Conservation (phyloP, 2,329 filamentous ascomycete genomes). For the Triangularia setosa region DNA sequence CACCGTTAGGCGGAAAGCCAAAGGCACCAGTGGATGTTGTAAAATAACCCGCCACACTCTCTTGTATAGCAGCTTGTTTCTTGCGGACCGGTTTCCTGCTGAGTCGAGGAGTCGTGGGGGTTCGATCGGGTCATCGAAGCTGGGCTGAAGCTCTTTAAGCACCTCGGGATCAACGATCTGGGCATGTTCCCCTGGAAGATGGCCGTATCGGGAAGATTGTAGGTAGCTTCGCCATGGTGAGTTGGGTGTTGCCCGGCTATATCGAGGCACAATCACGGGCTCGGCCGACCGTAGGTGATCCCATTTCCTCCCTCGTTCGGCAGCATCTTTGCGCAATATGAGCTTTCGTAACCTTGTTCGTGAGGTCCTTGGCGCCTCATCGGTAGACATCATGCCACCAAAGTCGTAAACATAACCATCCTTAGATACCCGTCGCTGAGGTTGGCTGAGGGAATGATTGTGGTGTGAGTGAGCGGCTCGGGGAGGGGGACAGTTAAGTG, state of each 20-base stretch:
- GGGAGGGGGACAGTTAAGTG: constrained; percentile 37
- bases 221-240: constrained; percentile 52
- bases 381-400: constrained; percentile 33
- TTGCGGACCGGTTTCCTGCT: constrained; percentile 14
- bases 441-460: constrained; percentile 39
- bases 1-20: constrained; percentile 77
- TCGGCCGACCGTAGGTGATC: constrained; percentile 57
- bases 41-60: constrained; percentile 66
- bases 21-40: constrained; percentile 78
- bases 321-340: constrained; percentile 43
- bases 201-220: constrained; percentile 50
- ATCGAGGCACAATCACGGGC: constrained; percentile 54
- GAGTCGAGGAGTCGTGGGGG: constrained; percentile 30
- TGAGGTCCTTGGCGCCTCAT: constrained; percentile 19
- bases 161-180: constrained; percentile 45
- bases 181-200: constrained; percentile 43
- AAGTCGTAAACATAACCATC: constrained; percentile 47
- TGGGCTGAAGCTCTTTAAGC: constrained; percentile 43
- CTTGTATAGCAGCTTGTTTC: constrained; percentile 50
- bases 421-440: constrained; percentile 41
- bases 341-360: constrained; percentile 42
- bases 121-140: constrained; percentile 40
- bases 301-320: constrained; percentile 52
- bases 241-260: constrained; percentile 40
- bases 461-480: constrained; percentile 39